phyloP scores from a whole-genome alignment of 108 stramenopile genomes.

The Discostella pseudostelligera region DNA sequence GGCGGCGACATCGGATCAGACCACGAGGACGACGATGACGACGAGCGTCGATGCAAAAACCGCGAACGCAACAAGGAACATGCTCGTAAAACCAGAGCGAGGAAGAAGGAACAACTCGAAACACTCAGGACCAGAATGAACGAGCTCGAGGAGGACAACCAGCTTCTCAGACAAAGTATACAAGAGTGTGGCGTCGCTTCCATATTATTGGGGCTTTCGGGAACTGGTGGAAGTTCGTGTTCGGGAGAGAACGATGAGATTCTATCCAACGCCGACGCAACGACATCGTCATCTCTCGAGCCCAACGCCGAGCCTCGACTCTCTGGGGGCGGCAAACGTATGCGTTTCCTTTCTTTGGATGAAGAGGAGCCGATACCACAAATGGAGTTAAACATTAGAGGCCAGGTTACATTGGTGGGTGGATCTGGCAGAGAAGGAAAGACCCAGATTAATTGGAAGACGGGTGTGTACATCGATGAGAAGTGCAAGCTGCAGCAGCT shows the following conservation, averaged over 20 bases:
- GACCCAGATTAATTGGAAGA: constrained; percentile 85
- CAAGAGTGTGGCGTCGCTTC: constrained; percentile 86
- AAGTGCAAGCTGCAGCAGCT: constrained; percentile 56
- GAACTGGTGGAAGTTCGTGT: constrained; percentile 15
- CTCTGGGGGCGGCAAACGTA: constrained; percentile 58
- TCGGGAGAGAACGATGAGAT: background rate
- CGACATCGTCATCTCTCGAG: constrained; percentile 1
- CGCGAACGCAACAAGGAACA: constrained; percentile 93
- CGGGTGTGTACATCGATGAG: constrained; percentile 67
- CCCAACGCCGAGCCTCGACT: background rate
- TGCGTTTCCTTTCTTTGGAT: constrained; percentile 63
- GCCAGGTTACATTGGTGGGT: constrained; percentile 53
- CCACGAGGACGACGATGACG: constrained; percentile 34
- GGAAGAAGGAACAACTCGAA: constrained; percentile 90
- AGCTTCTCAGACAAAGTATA: constrained; percentile 66
- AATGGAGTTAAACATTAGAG: constrained; percentile 67
- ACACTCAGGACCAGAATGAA: constrained; percentile 67
- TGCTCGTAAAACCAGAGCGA: constrained; percentile 81
- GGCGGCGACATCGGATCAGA: constrained; percentile 1
- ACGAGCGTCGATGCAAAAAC: constrained; percentile 56
- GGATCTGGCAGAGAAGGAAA: constrained; percentile 48
- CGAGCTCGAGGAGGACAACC: constrained; percentile 69
- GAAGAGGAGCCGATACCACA: constrained; percentile 37
- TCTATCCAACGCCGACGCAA: constrained; percentile 1
- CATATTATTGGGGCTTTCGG: constrained; percentile 75